Percentiles rank a stretch among this genome's conserved stretches.
Evolutionary conservation across 495 filamentous ascomycete genomes (phyloP).

Genomic region (Penicillium robsamsonii): DNA sequence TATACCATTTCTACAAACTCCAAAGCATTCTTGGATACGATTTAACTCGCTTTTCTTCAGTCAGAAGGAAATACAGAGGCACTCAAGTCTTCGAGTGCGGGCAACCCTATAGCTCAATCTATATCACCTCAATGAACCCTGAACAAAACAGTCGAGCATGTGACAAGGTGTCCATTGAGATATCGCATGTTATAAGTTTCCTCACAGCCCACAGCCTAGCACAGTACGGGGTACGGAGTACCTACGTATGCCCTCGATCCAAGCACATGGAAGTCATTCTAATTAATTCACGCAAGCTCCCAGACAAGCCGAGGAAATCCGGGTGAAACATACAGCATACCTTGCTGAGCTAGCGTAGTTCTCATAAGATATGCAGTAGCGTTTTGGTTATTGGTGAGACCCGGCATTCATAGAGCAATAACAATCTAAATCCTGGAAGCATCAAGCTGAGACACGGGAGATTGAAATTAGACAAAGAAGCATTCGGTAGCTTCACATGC

Average conservation of each 20-base stretch:
- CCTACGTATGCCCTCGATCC: neutral
- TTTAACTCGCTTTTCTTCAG: neutral
- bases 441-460: neutral
- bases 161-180: neutral
- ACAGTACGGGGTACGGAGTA: neutral
- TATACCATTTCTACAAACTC: neutral
- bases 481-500: neutral
- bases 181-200: neutral
- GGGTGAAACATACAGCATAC: neutral
- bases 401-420: neutral
- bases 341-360: neutral
- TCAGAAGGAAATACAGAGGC: neutral
- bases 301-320: neutral
- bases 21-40: too few relatives aligned
- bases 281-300: neutral
- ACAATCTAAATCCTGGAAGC: neutral
- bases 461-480: neutral
- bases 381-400: neutral
- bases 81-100: too few relatives aligned
- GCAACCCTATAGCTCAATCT: neutral
- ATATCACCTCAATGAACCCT: neutral
- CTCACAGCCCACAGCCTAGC: neutral
- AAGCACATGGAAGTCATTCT: neutral
- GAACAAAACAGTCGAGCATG: neutral
- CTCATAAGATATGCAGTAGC: neutral